Evolutionary conservation across 495 filamentous ascomycete genomes (phyloP).

Genomic region (Xylaria sp.): DNA sequence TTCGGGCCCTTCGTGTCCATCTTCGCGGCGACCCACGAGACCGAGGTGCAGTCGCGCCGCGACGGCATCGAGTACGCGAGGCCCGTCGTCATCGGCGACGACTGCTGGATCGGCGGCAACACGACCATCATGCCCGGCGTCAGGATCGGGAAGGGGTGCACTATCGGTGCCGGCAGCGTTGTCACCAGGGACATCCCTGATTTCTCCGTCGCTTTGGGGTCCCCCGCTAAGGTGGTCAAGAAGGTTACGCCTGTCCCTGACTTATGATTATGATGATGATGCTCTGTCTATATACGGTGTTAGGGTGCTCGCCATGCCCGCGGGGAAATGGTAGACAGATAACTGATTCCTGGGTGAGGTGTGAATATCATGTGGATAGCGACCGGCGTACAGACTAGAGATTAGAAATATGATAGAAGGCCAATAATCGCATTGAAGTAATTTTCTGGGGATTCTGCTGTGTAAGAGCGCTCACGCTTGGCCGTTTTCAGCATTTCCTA

Average conservation of each 20-base stretch:
- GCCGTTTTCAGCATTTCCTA: neutral
- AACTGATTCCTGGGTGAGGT: neutral
- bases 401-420: neutral
- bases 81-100: constrained; percentile 49
- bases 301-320: neutral
- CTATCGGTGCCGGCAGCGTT: constrained; percentile 55
- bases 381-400: neutral
- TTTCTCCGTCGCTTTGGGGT: constrained; percentile 50
- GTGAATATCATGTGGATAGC: neutral
- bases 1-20: constrained; percentile 56
- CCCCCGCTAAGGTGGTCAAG: constrained; percentile 47
- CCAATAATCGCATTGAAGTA: neutral
- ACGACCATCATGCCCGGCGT: constrained; percentile 55
- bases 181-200: constrained; percentile 58
- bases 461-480: neutral
- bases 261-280: constrained; percentile 19
- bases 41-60: constrained; percentile 47
- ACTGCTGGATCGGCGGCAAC: constrained; percentile 57
- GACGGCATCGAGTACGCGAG: constrained; percentile 48
- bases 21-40: constrained; percentile 55
- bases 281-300: neutral
- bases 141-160: constrained; percentile 53
- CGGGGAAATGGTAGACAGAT: neutral
- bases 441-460: too few relatives aligned
- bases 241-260: constrained; percentile 45